Base-by-base conservation (phyloP, 176 grass and related monocot species). In the Ampelocalamus luodianensis region DNA sequence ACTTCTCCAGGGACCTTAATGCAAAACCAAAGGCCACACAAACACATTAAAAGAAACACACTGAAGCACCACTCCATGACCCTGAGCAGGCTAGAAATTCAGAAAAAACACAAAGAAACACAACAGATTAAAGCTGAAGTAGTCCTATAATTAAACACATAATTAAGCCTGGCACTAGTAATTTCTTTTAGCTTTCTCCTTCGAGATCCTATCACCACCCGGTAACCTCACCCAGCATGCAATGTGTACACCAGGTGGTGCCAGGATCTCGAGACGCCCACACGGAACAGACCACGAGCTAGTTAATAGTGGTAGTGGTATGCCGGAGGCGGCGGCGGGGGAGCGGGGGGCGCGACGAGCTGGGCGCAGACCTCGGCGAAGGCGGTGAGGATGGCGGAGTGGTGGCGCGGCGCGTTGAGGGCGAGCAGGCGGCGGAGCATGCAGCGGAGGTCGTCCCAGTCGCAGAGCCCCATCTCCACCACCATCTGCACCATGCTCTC, bases 401-500 rank as follows among this genome's bases (percentile, higher is more conserved):
- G 95, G 87, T 98, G 93, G 62, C 88, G 88, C 11, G 95, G 91
- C 56, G 95, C 90, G 91, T 98, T 98, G 74, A 98, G 95, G 3
- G 87, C 89, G n/a, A 98, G 95, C 40, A 98, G 94, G 78, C 95
- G 93, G 85, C 87, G 93, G 61, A 95, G 93, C 83, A 98, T 87
- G 76, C 89, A 79, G 56, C 93, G 89, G n/a, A 98, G 88, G 42
- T 93, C 93, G 26, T 98, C 93, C 95, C 93, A 98, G 17, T 67
- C 71, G 54, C 92, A 92, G 0, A 98, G 90, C 87, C 87, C 95
- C 93, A 89, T 95, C 93, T 98, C 95, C 26, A 93, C 78, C 55
- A 98, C 94, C 93, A 98, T 98, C 83, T 95, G 95, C 44, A 87
- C 68, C 95, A 98, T 98, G 51, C 93, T 95, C 44, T 98, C 93